These are phyloP conservation scores for Hyphopichia homilentoma DNA, from an alignment of 805 yeast species.

Conservation along the genomic window DNA sequence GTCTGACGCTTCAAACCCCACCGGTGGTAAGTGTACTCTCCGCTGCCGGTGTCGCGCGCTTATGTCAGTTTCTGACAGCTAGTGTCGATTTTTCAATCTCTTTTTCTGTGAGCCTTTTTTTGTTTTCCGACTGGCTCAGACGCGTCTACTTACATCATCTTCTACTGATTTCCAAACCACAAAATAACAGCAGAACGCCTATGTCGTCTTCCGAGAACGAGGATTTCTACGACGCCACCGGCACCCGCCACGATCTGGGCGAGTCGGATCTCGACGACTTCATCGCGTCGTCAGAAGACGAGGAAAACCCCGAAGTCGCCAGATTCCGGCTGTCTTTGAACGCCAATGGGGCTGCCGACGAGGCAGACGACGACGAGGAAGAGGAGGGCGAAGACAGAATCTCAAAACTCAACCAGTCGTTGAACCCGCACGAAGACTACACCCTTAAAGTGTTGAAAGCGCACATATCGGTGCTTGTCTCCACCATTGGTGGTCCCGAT, in stretches of 20 bases:
- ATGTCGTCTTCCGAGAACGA: slow-evolving; percentile 1
- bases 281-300: slow-evolving; percentile 27
- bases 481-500: slow-evolving; percentile 92
- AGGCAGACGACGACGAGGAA: slow-evolving; percentile 9
- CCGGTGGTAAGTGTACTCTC: too few species aligned
- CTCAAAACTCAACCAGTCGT: slow-evolving; percentile 15
- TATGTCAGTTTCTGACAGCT: too few species aligned
- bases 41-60: too few species aligned
- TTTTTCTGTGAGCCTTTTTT: too few species aligned
- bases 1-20: too few species aligned
- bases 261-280: slow-evolving; percentile 33
- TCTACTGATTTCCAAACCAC: too few species aligned
- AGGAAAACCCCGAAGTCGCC: too few species aligned
- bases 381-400: slow-evolving; percentile 19
- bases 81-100: too few species aligned
- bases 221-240: slow-evolving; percentile 6
- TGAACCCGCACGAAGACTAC: slow-evolving; percentile 30
- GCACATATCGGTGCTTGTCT: slow-evolving; percentile 73
- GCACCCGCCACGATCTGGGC: too few species aligned
- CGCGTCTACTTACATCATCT: too few species aligned
- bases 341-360: slow-evolving; percentile 4
- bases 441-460: slow-evolving; percentile 51
- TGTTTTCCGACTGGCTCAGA: too few species aligned
- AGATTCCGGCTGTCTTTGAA: neutral
- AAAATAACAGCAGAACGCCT: too few species aligned